Evolutionary conservation across 2,329 filamentous ascomycete genomes (phyloP), one percentile per base, ranked within the genome.

Genomic region (Nannizzia gypsea): DNA sequence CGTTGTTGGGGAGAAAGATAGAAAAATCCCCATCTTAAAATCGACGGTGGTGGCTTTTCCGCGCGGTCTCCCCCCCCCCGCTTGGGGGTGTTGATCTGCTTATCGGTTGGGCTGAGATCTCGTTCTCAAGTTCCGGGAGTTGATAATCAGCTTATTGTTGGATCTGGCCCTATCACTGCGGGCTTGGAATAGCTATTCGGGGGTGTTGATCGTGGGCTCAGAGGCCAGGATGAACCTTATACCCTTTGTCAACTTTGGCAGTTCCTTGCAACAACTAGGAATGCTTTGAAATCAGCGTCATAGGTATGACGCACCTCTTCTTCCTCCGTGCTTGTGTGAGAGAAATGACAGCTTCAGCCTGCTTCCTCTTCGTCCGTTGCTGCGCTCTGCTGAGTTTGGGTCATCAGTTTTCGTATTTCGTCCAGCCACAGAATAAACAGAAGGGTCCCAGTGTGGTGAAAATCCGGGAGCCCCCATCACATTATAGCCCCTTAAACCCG

Each of bases 81-180:
- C 50, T 54, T 54, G 50, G 50, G 50, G 26, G n/a, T 54, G 50
- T 26, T 54, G 50, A 54, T 54, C 50, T 26, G 24, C 50, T 54
- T 54, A 54, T 54, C 50, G 9, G 50, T 54, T 54, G 50, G 50
- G 50, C 50, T 54, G 50, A 34, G 50, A 54, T 34, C 6, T 54
- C 50, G 26, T 54, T 13, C 5, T 17, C 26, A 5, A 54, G 26
- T 11, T 31, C 50, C 17, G 5, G 50, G 50, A 3, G 28, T 54
- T 31, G 15, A 17, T 17, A 54, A 54, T 20, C 24, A 34, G 34
- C 2, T 34, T 6, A 24, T n/a, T 3, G 28, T 34, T 13, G 20
- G 26, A 15, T 54, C 50, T 17, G 26, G 34, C 13, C 15, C 50
- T 54, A 36, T 17, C 50, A 34, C 22, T 24, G 8, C 15, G 17